These are phyloP conservation scores for Cordyceps cicadae DNA, from an alignment of 2,329 filamentous ascomycete genomes.

Conservation along the genomic window DNA sequence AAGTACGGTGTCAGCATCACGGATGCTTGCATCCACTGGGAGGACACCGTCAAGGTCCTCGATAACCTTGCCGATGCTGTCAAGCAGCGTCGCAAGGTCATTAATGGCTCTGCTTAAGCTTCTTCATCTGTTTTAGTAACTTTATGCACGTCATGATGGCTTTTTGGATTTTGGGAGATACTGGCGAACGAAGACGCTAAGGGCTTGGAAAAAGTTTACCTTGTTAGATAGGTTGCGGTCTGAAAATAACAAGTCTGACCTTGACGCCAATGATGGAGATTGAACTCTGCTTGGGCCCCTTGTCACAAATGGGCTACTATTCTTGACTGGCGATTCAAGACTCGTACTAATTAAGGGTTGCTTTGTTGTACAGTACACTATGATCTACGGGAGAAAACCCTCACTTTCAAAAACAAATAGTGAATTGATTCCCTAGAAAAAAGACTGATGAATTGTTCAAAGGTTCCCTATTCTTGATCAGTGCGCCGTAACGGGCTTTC, in stretches of 20 bases:
- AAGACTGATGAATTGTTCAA: no score
- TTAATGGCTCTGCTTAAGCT: conserved; percentile 18
- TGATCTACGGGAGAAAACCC: no score
- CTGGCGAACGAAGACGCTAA: background rate
- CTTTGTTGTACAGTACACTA: no score
- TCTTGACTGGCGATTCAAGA: no score
- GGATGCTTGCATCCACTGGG: conserved; percentile 94
- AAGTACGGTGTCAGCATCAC: conserved; percentile 92
- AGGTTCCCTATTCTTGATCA: no score
- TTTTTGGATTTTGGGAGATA: background rate
- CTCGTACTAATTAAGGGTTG: no score
- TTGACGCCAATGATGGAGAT: background rate
- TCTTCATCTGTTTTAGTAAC: background rate
- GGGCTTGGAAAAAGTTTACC: conserved; percentile 3
- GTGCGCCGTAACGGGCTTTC: no score
- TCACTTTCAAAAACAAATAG: no score
- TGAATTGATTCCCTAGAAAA: no score
- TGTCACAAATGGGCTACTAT: no score
- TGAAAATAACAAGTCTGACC: background rate
- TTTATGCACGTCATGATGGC: conserved; percentile 4
- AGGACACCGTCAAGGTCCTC: conserved; percentile 69
- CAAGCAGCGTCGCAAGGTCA: conserved; percentile 54
- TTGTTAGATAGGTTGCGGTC: background rate
- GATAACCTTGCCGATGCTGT: conserved; percentile 82
- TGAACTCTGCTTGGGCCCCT: no score